Evolutionary conservation across 768 basidiomycete species (phyloP).

Genomic region (Cyclocybe aegerita): DNA sequence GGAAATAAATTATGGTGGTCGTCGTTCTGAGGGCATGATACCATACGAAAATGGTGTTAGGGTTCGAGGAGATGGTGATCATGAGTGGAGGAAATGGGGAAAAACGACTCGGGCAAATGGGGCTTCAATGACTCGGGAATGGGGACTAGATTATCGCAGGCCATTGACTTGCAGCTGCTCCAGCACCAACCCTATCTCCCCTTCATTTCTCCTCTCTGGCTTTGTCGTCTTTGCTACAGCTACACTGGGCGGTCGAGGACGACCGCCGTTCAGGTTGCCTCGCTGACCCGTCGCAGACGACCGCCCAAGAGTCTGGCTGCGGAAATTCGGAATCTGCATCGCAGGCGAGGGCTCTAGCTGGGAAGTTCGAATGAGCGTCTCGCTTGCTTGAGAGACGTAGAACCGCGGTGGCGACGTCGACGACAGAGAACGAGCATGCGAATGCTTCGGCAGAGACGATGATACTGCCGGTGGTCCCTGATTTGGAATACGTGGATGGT

Average conservation of each 20-base stretch:
- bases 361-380: slow-evolving; percentile 41
- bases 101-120: no score
- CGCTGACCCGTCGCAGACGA: slow-evolving; percentile 12
- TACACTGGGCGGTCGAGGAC: not conserved
- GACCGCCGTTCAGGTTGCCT: not conserved
- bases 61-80: no score
- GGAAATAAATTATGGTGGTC: no score
- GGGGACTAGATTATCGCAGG: no score
- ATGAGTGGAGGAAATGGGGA: no score
- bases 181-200: no score
- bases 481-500: slow-evolving; percentile 4
- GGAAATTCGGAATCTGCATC: slow-evolving; percentile 45
- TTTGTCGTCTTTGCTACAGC: no score
- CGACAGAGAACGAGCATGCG: slow-evolving; percentile 20
- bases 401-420: slow-evolving; percentile 33
- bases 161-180: no score
- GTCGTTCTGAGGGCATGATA: no score
- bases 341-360: slow-evolving; percentile 54
- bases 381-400: slow-evolving; percentile 33
- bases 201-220: no score
- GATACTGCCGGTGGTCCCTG: slow-evolving; percentile 1
- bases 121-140: no score
- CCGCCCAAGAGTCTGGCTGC: slow-evolving; percentile 19
- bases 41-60: no score
- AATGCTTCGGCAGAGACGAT: slow-evolving; percentile 16